A percentile compares a stretch with the other conserved stretches of the same genome.
phyloP scores from a whole-genome alignment of 495 filamentous ascomycete genomes.

The Hypoxylon fuscum region DNA sequence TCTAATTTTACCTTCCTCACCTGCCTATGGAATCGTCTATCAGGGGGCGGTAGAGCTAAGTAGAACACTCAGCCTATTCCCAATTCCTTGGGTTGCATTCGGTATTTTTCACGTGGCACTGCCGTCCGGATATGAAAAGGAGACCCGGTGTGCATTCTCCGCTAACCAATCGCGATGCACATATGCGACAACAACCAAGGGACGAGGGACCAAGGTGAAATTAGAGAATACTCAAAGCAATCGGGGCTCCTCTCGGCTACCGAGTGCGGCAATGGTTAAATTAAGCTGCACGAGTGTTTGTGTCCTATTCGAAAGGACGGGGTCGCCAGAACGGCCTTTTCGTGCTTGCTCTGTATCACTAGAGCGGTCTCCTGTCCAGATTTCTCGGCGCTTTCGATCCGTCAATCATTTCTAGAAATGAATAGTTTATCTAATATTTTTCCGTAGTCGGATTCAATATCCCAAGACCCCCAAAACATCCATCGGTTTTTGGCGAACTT shows the following conservation, averaged over 20 bases:
- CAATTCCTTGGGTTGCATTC: background rate
- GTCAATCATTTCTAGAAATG: background rate
- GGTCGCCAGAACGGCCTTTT: background rate
- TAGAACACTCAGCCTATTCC: slow-evolving; percentile 2
- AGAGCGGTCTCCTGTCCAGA: background rate
- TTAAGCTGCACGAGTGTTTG: background rate
- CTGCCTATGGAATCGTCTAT: background rate
- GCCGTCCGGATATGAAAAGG: background rate
- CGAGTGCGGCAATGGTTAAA: background rate
- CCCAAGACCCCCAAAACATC: background rate
- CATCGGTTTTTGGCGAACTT: background rate
- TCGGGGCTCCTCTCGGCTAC: background rate
- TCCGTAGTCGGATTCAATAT: background rate
- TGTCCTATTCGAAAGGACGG: background rate
- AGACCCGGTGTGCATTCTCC: background rate
- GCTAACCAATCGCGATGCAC: background rate
- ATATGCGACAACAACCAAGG: too few relatives aligned
- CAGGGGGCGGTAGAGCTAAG: background rate
- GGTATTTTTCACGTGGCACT: background rate
- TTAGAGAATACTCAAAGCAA: background rate
- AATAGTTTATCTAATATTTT: background rate
- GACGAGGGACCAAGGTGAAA: too few relatives aligned
- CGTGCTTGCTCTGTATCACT: background rate
- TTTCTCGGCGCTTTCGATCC: background rate
- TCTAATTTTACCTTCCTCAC: background rate